Percentiles rank a stretch among this genome's conserved stretches.
phyloP scores from a whole-genome alignment of 306 rosid genomes.

The Begonia masoniana region DNA sequence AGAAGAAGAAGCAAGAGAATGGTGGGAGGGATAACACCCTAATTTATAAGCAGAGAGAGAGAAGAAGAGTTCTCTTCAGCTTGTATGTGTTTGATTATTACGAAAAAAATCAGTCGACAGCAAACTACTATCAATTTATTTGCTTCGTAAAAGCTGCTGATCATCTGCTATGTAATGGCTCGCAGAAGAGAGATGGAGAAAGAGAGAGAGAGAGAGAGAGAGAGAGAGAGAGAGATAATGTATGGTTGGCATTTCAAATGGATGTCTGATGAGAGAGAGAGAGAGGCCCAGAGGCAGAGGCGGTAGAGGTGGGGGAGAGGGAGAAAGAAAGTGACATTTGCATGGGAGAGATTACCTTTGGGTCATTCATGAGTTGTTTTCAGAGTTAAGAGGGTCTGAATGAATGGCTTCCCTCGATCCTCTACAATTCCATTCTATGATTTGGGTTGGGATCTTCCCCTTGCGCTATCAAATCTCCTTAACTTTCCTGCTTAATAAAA shows the following conservation, averaged over 20 bases:
- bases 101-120: too few species aligned
- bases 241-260: constrained; percentile 1
- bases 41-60: too few species aligned
- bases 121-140: too few species aligned
- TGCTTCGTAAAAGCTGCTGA: too few species aligned
- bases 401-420: background rate
- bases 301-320: constrained; percentile 1
- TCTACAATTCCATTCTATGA: background rate
- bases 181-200: background rate
- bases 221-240: background rate
- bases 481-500: background rate
- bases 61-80: too few species aligned
- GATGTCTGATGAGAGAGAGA: background rate
- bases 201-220: background rate
- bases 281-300: background rate
- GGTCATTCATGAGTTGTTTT: background rate
- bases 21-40: too few species aligned
- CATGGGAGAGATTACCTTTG: background rate
- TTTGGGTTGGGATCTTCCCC: background rate
- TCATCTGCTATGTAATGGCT: background rate
- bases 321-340: background rate
- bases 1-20: too few species aligned
- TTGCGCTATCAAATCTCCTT: background rate
- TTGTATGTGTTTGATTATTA: too few species aligned
- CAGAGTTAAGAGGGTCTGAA: constrained; percentile 1